Evolutionary conservation across 208 protist species (phyloP), one percentile per base, ranked within the genome.

Genomic region (Acanthamoeba healyi): DNA sequence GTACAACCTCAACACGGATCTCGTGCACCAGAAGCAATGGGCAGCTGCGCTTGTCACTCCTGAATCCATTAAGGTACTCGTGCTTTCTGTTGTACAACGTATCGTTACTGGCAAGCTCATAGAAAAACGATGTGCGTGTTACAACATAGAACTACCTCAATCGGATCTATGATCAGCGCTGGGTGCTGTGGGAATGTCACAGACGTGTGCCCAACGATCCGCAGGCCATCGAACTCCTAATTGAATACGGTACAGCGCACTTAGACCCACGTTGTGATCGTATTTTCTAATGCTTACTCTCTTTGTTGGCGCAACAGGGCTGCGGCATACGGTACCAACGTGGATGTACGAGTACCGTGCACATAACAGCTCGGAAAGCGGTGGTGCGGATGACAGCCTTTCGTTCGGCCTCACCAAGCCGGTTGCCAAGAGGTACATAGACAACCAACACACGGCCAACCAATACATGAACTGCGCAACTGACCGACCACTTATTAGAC

Each of bases 131-230:
- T n/a, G n/a, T 93, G 92, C 38, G 19, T 56, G 24, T 87, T 15
- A 46, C n/a, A 22, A 49, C 26, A 26, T 36, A 89, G 81, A 61
- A 89, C 44, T 89, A 61, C 42, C 51, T 89, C 29, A 89, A 89
- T 38, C 26, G 49, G 26, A 61, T 89, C n/a, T 89, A 89, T 38
- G 81, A 89, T 38, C 36, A 89, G 44, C 19, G 54, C 29, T 89
- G 81, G 81, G 81, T 89, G 81, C 36, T 89, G 29, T 89, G 81
- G 81, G 44, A 89, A 9, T 89, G 81, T 61, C 81, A 89, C 42
- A 49, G 49, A 26, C 42, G 81, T 24, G 49, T 89, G 26, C 81
- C 81, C n/a, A 26, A 89, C 81, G 29, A 29, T 36, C 34, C 81
- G 29, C 46, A 89, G n/a, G 81, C 81, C 51, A 34, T 63, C 5